Evolutionary conservation across 2,329 filamentous ascomycete species (phyloP).

Genomic region (Biscogniauxia mediterranea): DNA sequence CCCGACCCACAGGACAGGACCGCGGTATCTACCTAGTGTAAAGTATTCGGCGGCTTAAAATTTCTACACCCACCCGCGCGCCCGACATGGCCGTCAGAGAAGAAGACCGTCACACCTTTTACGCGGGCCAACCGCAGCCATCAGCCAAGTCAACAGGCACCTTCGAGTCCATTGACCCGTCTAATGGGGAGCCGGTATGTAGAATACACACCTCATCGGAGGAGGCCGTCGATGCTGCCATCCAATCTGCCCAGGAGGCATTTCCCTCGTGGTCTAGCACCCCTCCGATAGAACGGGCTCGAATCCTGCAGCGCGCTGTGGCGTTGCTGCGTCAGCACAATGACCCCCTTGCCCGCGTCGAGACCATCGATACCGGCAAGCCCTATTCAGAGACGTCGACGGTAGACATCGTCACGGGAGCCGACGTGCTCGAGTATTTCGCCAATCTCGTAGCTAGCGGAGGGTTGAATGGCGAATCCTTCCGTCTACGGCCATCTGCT

Average conservation of each 20-base stretch:
- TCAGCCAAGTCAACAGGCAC: constrained; percentile 57
- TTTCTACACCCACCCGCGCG: neutral
- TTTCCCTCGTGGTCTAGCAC: constrained; percentile 77
- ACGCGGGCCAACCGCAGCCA: constrained; percentile 66
- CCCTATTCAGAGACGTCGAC: constrained; percentile 80
- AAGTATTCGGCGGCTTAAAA: neutral
- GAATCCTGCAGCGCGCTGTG: constrained; percentile 76
- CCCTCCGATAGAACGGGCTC: constrained; percentile 69
- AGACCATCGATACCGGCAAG: constrained; percentile 86
- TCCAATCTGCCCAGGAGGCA: constrained; percentile 67
- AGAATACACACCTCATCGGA: constrained; percentile 69
- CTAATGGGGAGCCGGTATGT: constrained; percentile 66
- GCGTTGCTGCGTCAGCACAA: constrained; percentile 71
- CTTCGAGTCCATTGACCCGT: constrained; percentile 73
- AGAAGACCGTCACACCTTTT: constrained; percentile 64
- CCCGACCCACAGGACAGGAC: neutral
- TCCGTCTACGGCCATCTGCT: constrained; percentile 69
- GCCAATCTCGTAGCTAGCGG: constrained; percentile 75
- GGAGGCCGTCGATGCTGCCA: constrained; percentile 67
- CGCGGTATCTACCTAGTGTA: neutral
- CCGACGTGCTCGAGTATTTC: constrained; percentile 84
- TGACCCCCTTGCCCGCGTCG: constrained; percentile 73
- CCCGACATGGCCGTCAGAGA: constrained; percentile 23
- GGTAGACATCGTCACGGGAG: constrained; percentile 79
- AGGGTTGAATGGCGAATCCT: constrained; percentile 77